phyloP scores from a whole-genome alignment of 768 basidiomycete species.

The Lactarius akahatsu region DNA sequence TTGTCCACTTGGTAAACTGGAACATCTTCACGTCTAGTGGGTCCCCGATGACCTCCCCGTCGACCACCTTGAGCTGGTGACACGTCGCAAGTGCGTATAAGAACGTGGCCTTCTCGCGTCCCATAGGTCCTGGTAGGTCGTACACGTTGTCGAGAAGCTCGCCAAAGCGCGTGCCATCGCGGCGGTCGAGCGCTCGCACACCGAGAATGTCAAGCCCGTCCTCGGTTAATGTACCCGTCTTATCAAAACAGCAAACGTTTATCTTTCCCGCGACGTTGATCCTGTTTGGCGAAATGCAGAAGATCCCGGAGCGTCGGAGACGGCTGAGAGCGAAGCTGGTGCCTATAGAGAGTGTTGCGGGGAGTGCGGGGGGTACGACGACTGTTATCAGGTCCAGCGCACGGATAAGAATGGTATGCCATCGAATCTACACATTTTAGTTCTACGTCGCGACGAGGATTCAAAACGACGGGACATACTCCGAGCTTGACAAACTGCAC shows the following conservation, averaged over 20 bases:
- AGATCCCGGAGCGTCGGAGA: slow-evolving; percentile 83
- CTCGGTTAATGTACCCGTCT: slow-evolving; percentile 97
- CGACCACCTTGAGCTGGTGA: slow-evolving; percentile 90
- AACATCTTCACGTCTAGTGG: slow-evolving; percentile 99
- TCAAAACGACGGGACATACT: slow-evolving; percentile 45
- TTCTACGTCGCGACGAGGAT: slow-evolving; percentile 20
- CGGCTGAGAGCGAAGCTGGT: slow-evolving; percentile 92
- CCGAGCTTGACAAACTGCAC: slow-evolving; percentile 90
- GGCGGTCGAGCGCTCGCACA: slow-evolving; percentile 80
- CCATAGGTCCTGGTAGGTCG: slow-evolving; percentile 63
- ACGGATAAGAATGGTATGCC: slow-evolving; percentile 88
- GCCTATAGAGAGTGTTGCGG: slow-evolving; percentile 95
- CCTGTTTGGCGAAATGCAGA: slow-evolving; percentile 94
- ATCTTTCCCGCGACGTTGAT: slow-evolving; percentile 96
- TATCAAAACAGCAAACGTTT: slow-evolving; percentile 98
- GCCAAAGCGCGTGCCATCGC: slow-evolving; percentile 63
- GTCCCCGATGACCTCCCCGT: slow-evolving; percentile 88
- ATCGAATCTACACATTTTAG: slow-evolving; percentile 58
- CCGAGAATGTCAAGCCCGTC: slow-evolving; percentile 97
- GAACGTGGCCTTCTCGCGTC: slow-evolving; percentile 75
- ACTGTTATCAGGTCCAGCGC: slow-evolving; percentile 95
- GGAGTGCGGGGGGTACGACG: slow-evolving; percentile 95
- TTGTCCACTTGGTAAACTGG: slow-evolving; percentile 91
- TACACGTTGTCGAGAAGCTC: slow-evolving; percentile 86
- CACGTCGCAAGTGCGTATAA: slow-evolving; percentile 94